A percentile compares a stretch with the other conserved stretches of the same genome.
These are phyloP conservation scores for Tilletia caries DNA, from an alignment of 1,284 basidiomycete genomes.

Conservation along the genomic window DNA sequence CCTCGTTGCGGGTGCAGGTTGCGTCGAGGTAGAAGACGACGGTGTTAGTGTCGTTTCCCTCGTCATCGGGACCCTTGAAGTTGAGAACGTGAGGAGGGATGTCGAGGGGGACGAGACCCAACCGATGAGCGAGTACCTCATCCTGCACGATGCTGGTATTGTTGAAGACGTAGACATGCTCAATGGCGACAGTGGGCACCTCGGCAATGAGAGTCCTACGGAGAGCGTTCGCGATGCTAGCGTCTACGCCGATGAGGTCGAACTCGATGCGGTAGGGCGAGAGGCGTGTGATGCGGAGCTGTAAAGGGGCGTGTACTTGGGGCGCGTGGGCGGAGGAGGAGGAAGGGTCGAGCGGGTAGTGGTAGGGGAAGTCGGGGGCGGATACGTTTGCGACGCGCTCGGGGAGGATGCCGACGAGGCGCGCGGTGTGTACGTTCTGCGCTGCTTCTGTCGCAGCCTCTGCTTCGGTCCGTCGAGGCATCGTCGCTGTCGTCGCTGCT, in stretches of 20 bases:
- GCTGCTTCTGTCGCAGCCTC: too few species aligned
- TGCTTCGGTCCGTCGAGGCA: not conserved
- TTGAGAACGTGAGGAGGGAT: constrained; percentile 69
- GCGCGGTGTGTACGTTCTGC: not conserved
- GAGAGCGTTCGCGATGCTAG: constrained; percentile 91
- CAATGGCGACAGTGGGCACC: constrained; percentile 78
- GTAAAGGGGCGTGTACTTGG: not conserved
- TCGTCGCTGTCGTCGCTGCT: not conserved
- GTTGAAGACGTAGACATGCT: constrained; percentile 89
- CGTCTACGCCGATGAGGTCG: constrained; percentile 92
- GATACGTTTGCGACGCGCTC: constrained; percentile 48
- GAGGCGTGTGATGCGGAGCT: constrained; percentile 32
- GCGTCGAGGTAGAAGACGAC: constrained; percentile 79
- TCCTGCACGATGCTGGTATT: constrained; percentile 94
- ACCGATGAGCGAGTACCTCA: constrained; percentile 83
- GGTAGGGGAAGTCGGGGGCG: constrained; percentile 42
- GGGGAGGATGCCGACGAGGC: constrained; percentile 44
- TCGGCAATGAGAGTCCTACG: constrained; percentile 89
- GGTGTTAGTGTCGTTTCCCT: constrained; percentile 80
- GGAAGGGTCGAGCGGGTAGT: constrained; percentile 14
- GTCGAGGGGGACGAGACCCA: constrained; percentile 85
- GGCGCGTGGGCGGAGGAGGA: not conserved
- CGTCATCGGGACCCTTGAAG: constrained; percentile 57
- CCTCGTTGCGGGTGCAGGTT: constrained; percentile 65
- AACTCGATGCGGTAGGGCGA: constrained; percentile 67